Base-by-base conservation (phyloP, 2,329 filamentous ascomycete genomes). In the Chrysoporthe deuterocubensis region DNA sequence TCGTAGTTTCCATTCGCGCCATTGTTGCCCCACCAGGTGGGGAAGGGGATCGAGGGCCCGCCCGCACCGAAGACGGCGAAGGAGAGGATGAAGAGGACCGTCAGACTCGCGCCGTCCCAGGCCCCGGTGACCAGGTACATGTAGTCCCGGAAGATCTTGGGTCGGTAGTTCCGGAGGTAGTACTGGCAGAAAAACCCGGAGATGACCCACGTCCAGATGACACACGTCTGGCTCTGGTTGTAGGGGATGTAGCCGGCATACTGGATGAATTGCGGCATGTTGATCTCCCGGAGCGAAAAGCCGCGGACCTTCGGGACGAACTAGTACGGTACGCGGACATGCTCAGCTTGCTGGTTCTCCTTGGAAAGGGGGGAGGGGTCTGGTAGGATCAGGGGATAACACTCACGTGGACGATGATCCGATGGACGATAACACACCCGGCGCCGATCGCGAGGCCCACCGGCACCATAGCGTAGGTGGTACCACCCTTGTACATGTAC, bases 61-160 rank as follows among this genome's bases (percentile, higher is more conserved):
- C 83, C 82, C 2, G 83, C 84, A 0, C 85, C 85, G 65, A 87
- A 86, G 0, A 87, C 85, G 1, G 85, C 84, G 74, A 87, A 87
- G 0, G 84, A 86, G 14, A 87, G 75, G 52, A 87, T 82, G 64
- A 87, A 87, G 2, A 87, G 75, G 0, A 80, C 81, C 1, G 77
- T 75, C 4, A 85, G 77, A 67, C 78, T 81, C 8, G 80, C 85
- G 11, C 85, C 85, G 68, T 87, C 85, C 18, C 83, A 83, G 0
- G 84, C 84, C n/a, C 81, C 84, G 0, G 83, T 82, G 1, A 87
- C 74, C 8, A 87, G 73, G 73, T 87, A 87, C 21, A 80, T 82
- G 72, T 85, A 87, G 68, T 87, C 81, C 72, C 78, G 83, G 78
- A 86, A 87, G 62, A 86, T 77, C n/a, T 34, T 44, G n/a, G 84